Evolutionary conservation across 2,329 filamentous ascomycete genomes (phyloP), one percentile per base, ranked within the genome.

Genomic region (Laburnicola sp.): DNA sequence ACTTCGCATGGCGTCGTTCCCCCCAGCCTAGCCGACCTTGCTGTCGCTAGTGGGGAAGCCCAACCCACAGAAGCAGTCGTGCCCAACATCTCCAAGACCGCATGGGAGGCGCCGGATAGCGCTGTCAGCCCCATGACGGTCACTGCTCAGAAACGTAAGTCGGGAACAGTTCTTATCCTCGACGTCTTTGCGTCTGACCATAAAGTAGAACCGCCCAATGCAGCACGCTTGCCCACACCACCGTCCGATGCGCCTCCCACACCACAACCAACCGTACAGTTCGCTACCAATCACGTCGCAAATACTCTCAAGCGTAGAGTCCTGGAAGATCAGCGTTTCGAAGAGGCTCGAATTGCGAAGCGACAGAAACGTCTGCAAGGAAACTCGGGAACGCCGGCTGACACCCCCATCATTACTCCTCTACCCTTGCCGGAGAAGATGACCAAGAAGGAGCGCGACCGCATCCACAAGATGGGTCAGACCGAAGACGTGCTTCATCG

Each of bases 391-490:
- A 63, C 65, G 2, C 58, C 68, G 8, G 58, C 57, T 8, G 67
- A 71, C 21, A 52, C 62, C 3, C 60, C 69, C 9, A 58, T 62
- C 2, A 46, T 51, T 11, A 45, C 60, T 1, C 60, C 65, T n/a
- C 52, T 69, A 6, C 58, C 66, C 31, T 45, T 65, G 11, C 68
- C 68, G 3, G 66, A 68, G 44, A 80, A 85, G 3, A 80, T 89
- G 45, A 88, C 87, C 3, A 97, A 97, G 79, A 97, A 97, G 75
- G 91, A 96, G 70, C 80, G 87, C 68, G 90, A 87, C 72, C 88
- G 86, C 57, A 81, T 87, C 59, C 83, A 85, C n/a, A 86, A 90
- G 53, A 78, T 80, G 3, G 89, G 88, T 62, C 82, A 86, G 22
- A 88, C 85, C 0, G 90, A 95, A 65, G 87, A 87, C 16, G 86